Evolutionary conservation across 352 stramenopile genomes (phyloP), one percentile per base, ranked within the genome.

Genomic region (Hyaloperonospora brassicae): DNA sequence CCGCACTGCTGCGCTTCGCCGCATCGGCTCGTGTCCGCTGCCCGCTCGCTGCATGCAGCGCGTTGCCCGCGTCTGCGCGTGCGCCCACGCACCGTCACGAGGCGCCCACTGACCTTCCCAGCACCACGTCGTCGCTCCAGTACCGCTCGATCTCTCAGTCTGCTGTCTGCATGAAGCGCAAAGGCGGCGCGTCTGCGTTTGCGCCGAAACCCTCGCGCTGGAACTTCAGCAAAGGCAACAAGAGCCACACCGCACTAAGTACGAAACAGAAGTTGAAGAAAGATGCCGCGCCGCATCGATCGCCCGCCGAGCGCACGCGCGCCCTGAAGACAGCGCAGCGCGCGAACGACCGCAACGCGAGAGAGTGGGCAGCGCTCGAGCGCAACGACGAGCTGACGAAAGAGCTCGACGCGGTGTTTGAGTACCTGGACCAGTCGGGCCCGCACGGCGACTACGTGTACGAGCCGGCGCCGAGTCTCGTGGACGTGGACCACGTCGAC

Each of bases 181-280:
- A 73, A 35, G 81, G 79, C 55, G 81, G 81, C 52, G 68, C 72
- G 22, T 91, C 81, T 25, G 81, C 72, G 24, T 87, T 85, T 52
- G 71, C 78, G 5, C 53, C 60, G 43, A 89, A 88, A 59, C 70
- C 59, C 24, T 71, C 69, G 42, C 71, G 73, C 57, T 76, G 70
- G 62, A 79, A 73, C 57, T 62, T 64, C 40, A 76, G 77, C 45
- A 70, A 73, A 42, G 56, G 62, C 9, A 65, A 68, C 47, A 79
- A 80, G 42, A 61, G 47, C 8, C 62, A 61, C 43, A 67, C 22
- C n/a, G 62, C 55, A 9, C 45, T 60, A 5, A 65, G 42, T 22
- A 89, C 66, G 13, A 87, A 89, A 40, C 57, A 87, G 55, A 87
- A 88, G 62, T 68, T 88, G 25, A 87, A 87, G 64, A 72, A 70